Base-by-base conservation (phyloP, 2,329 filamentous ascomycete genomes). In the Trichoderma guizhouense region DNA sequence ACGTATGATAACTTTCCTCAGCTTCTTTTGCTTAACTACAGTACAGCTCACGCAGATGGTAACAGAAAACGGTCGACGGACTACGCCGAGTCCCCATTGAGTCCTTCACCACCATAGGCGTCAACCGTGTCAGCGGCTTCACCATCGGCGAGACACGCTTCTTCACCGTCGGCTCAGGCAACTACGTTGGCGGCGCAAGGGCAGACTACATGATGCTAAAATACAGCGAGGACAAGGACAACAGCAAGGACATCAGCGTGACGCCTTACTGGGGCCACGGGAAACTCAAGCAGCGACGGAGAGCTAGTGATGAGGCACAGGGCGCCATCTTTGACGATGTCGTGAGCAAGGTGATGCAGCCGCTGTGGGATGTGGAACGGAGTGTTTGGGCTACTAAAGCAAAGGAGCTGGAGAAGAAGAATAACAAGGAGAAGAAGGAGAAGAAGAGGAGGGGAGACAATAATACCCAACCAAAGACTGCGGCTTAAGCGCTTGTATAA, bases 311-410 rank as follows among this genome's bases (percentile, higher is more conserved):
- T 8, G 69, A 71, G 51, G 15, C 18, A 12, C 68, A 72, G 53
- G 32, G 28, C 12, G 43, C 34, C n/a, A 68, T 64, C 7, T 47
- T 73, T 11, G 51, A 71, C 11, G 82, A 86, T 65, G 87, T 88
- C 28, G 88, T 86, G 78, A 75, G 75, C 63, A 81, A 81, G 72
- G 89, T 96, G 68, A 84, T 91, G 61, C 79, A 81, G n/a, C 81
- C 83, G 53, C 87, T 95, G 3, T 84, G 87, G 76, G 75, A 75
- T 47, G 80, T 97, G 60, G 95, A 97, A 83, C 84, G 84, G 76
- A 84, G 86, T 72, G 94, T 91, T 36, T 97, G 94, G 93, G 73
- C 69, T 24, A 30, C 64, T 7, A 66, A 71, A 51, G 73, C 71
- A 6, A 64, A 71, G 18, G 64, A 28, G 71, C 3, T 58, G 61